Evolutionary conservation across 2,329 filamentous ascomycete species (phyloP).

Genomic region (Aspergillus sp.): DNA sequence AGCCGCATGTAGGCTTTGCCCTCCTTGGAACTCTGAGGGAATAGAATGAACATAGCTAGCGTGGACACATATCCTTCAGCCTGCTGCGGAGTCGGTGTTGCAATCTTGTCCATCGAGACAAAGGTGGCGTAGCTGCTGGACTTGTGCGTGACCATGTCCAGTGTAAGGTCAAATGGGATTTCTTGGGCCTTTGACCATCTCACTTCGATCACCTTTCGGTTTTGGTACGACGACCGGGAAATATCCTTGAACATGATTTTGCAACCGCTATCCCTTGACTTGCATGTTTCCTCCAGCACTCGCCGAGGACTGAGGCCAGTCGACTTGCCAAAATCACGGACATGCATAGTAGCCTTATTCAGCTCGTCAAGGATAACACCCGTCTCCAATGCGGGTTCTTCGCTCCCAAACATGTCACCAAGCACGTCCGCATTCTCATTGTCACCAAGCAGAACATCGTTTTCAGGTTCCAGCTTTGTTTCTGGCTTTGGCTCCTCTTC

Average conservation of each 20-base stretch:
- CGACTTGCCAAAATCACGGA: constrained; percentile 79
- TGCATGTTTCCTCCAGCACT: constrained; percentile 79
- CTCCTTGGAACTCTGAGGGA: constrained; percentile 68
- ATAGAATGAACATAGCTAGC: constrained; percentile 70
- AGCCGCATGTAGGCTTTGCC: constrained; percentile 76
- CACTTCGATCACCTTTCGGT: constrained; percentile 66
- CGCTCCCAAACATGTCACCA: constrained; percentile 49
- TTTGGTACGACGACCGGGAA: constrained; percentile 66
- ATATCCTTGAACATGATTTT: constrained; percentile 61
- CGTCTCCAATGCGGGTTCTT: constrained; percentile 35
- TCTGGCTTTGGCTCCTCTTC: constrained; percentile 11
- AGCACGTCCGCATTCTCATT: constrained; percentile 38
- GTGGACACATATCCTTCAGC: constrained; percentile 84
- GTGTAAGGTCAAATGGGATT: constrained; percentile 34
- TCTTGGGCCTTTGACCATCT: constrained; percentile 70
- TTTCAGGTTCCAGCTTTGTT: constrained; percentile 11
- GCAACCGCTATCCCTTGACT: constrained; percentile 64
- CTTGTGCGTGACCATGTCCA: constrained; percentile 36
- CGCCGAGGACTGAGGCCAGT: constrained; percentile 67
- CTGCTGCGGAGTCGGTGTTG: constrained; percentile 67
- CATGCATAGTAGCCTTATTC: constrained; percentile 38
- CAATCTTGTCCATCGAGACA: constrained; percentile 66
- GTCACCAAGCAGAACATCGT: constrained; percentile 14
- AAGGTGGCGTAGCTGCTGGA: constrained; percentile 43
- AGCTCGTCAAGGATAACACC: constrained; percentile 29